A percentile compares a stretch with the other conserved stretches of the same genome.
Conservation (phyloP, 2,329 filamentous ascomycete species). For the Fusarium staphyleae region DNA sequence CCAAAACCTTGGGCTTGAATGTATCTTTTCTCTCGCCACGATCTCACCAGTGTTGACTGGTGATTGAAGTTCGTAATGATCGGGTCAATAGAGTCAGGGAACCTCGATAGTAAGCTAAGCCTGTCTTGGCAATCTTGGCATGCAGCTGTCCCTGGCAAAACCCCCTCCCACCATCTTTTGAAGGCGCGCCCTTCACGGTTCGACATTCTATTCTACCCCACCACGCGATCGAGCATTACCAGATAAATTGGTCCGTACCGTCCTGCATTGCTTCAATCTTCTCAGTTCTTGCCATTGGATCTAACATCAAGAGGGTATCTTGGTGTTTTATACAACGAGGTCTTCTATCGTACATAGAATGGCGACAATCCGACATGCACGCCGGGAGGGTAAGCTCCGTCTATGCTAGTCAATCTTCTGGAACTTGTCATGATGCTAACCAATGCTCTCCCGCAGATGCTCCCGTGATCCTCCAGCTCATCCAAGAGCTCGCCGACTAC, state of each 20-base stretch:
- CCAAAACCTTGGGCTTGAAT: no score
- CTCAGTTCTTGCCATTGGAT: background rate
- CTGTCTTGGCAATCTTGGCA: no score
- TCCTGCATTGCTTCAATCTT: background rate
- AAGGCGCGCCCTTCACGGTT: conserved; percentile 28
- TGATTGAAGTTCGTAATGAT: no score
- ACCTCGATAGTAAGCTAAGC: no score
- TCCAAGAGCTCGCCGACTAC: conserved; percentile 87
- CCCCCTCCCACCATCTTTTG: background rate
- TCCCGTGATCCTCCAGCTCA: conserved; percentile 78
- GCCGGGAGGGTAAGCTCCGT: conserved; percentile 34
- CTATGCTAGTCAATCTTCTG: background rate
- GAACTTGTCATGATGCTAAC: conserved; percentile 19
- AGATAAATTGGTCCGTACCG: background rate
- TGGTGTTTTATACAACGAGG: conserved; percentile 1
- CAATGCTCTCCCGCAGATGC: conserved; percentile 66
- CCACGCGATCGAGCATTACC: conserved; percentile 12
- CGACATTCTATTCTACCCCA: conserved; percentile 20
- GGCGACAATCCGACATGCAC: conserved; percentile 40
- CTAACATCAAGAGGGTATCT: conserved; percentile 11
- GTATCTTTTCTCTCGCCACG: no score
- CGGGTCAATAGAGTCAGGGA: no score
- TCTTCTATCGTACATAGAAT: conserved; percentile 23
- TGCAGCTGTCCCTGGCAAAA: no score
- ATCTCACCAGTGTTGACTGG: no score